Percentiles rank a stretch among this genome's conserved stretches.
These are phyloP conservation scores for Euphorbia peplus DNA, from an alignment of 345 rosid species.

Conservation along the genomic window DNA sequence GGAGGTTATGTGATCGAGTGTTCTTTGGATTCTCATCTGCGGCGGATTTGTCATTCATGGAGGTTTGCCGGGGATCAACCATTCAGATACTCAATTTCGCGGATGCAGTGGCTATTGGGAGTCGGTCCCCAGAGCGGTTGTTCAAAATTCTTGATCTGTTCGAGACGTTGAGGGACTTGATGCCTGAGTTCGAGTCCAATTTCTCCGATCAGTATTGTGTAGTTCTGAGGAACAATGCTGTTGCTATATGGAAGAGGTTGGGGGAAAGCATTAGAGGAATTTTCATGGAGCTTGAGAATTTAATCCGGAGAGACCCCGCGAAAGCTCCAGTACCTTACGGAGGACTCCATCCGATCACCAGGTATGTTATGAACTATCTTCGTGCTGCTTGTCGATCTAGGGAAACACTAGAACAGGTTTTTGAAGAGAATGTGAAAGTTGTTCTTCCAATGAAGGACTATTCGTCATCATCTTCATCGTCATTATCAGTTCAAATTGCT, in stretches of 20 bases:
- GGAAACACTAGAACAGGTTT: slow-evolving; percentile 69
- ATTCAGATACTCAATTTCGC: slow-evolving; percentile 63
- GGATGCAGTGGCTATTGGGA: slow-evolving; percentile 64
- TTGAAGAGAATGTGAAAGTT: slow-evolving; percentile 50
- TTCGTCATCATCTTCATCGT: slow-evolving; percentile 60
- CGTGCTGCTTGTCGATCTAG: slow-evolving; percentile 80
- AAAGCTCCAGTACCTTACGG: slow-evolving; percentile 82
- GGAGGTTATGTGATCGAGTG: slow-evolving; percentile 86
- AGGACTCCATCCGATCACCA: slow-evolving; percentile 81
- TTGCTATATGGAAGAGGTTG: slow-evolving; percentile 67
- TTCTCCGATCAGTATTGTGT: neutral
- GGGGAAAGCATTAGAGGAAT: slow-evolving; percentile 79
- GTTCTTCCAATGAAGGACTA: slow-evolving; percentile 22
- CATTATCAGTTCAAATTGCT: slow-evolving; percentile 63
- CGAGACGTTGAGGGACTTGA: neutral
- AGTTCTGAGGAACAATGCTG: slow-evolving; percentile 51
- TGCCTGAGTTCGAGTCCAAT: neutral
- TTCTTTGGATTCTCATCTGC: slow-evolving; percentile 66
- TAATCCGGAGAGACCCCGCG: slow-evolving; percentile 82
- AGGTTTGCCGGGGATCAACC: slow-evolving; percentile 47
- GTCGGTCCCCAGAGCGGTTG: slow-evolving; percentile 80
- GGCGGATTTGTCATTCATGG: slow-evolving; percentile 86
- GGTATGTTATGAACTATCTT: slow-evolving; percentile 85
- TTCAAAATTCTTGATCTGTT: slow-evolving; percentile 45
- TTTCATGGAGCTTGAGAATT: slow-evolving; percentile 90